These are phyloP conservation scores for Epichloe amarillans DNA, from an alignment of 2,329 filamentous ascomycete species.

Conservation along the genomic window DNA sequence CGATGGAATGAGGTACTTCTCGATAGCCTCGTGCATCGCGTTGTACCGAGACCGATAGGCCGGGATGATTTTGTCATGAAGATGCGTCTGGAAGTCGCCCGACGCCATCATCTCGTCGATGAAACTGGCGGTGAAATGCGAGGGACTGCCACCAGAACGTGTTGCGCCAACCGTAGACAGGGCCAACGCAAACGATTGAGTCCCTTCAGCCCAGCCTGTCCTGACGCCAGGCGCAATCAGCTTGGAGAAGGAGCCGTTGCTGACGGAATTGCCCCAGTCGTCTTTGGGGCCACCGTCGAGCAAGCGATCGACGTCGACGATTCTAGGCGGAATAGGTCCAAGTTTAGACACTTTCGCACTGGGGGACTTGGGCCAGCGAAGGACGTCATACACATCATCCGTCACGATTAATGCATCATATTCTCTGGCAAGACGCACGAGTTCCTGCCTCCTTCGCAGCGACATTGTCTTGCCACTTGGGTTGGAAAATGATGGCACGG, in stretches of 20 bases:
- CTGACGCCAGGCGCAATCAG: slow-evolving; percentile 68
- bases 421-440: slow-evolving; percentile 65
- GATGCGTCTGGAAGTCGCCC: slow-evolving; percentile 10
- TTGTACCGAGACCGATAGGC: slow-evolving; percentile 10
- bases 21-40: slow-evolving; percentile 8
- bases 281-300: slow-evolving; percentile 1
- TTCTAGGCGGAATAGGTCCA: slow-evolving; percentile 44
- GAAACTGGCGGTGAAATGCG: background rate
- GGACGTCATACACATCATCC: slow-evolving; percentile 90
- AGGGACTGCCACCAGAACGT: slow-evolving; percentile 43
- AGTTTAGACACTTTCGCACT: slow-evolving; percentile 56
- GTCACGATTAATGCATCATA: slow-evolving; percentile 72
- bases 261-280: slow-evolving; percentile 69
- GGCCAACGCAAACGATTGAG: slow-evolving; percentile 37
- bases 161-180: slow-evolving; percentile 40
- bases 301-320: slow-evolving; percentile 2
- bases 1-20: slow-evolving; percentile 9
- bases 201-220: slow-evolving; percentile 79
- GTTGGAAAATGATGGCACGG: slow-evolving; percentile 79
- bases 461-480: slow-evolving; percentile 78
- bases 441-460: slow-evolving; percentile 46
- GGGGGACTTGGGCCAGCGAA: slow-evolving; percentile 53
- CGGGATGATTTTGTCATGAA: slow-evolving; percentile 9
- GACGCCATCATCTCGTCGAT: slow-evolving; percentile 10
- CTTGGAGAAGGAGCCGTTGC: slow-evolving; percentile 87